These are phyloP conservation scores for Sporothrix mexicana DNA, from an alignment of 2,329 filamentous ascomycete genomes.

Conservation along the genomic window DNA sequence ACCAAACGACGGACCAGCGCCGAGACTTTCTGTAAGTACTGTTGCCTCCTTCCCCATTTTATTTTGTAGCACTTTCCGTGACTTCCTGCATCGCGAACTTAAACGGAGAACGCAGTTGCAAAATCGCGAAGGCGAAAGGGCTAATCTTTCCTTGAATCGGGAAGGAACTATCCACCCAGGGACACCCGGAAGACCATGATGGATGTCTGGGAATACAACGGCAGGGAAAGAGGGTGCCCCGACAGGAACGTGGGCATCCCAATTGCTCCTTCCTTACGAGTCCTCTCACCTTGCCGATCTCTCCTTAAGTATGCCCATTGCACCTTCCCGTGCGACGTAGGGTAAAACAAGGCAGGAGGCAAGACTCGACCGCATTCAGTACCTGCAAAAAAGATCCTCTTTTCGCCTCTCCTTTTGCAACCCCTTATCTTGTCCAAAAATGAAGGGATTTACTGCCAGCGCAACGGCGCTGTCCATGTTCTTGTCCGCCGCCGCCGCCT, in stretches of 20 bases:
- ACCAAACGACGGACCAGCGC: neutral
- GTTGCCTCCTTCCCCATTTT: neutral
- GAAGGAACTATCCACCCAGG: neutral
- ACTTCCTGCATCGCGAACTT: neutral
- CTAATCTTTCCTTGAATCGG: neutral
- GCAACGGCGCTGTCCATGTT: conserved; percentile 16
- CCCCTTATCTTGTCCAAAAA: neutral
- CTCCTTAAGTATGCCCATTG: neutral
- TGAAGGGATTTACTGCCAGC: conserved; percentile 20
- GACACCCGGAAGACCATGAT: too few relatives aligned
- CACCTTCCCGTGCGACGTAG: neutral
- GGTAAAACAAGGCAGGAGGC: neutral
- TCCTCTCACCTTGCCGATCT: neutral
- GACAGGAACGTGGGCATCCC: conserved; percentile 9
- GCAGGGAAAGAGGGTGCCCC: too few relatives aligned
- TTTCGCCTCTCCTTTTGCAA: neutral
- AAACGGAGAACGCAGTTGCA: too few relatives aligned
- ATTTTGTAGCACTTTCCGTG: neutral
- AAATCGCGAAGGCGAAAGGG: neutral
- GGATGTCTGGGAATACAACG: too few relatives aligned
- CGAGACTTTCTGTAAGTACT: neutral
- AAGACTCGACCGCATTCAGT: neutral
- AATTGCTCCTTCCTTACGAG: neutral
- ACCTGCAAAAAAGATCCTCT: neutral
- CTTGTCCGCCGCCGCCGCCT: conserved; percentile 44